phyloP scores from a whole-genome alignment of 768 basidiomycete species.

The Lactarius trivialis region DNA sequence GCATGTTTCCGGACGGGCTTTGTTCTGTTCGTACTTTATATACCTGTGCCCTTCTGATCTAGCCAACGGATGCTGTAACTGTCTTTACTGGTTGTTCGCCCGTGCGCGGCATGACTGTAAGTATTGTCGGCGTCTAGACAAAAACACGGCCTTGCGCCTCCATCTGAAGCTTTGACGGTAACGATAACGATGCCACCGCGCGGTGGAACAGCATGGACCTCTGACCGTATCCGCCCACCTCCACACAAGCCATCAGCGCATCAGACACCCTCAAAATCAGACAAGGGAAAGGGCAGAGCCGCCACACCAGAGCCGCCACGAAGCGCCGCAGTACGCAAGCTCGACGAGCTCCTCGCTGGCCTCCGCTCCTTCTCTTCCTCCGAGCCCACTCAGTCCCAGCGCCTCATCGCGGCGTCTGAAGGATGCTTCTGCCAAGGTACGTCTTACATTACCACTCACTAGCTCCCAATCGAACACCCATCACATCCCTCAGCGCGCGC shows the following conservation, averaged over 20 bases:
- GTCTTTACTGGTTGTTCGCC: background rate
- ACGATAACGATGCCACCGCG: constrained; percentile 10
- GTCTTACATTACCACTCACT: too few species aligned
- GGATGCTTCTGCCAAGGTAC: constrained; percentile 23
- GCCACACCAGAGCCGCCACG: constrained; percentile 5
- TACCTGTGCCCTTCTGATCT: background rate
- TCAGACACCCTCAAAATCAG: background rate
- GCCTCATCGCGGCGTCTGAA: background rate
- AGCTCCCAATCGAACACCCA: background rate
- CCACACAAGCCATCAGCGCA: background rate
- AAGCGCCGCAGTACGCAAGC: constrained; percentile 13
- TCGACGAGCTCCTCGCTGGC: constrained; percentile 18
- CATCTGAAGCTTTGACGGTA: background rate
- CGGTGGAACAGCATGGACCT: constrained; percentile 9
- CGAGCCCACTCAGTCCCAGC: background rate
- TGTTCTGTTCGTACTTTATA: constrained; percentile 1
- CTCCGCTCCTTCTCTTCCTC: background rate
- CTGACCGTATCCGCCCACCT: constrained; percentile 11
- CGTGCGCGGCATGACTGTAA: background rate
- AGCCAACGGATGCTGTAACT: background rate
- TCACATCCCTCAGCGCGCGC: constrained; percentile 10
- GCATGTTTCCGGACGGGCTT: background rate
- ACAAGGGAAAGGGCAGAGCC: constrained; percentile 14
- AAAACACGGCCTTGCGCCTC: background rate
- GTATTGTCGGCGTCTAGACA: background rate